Base-by-base conservation (phyloP, 2,329 filamentous ascomycete genomes). In the Whalleya microplaca region DNA sequence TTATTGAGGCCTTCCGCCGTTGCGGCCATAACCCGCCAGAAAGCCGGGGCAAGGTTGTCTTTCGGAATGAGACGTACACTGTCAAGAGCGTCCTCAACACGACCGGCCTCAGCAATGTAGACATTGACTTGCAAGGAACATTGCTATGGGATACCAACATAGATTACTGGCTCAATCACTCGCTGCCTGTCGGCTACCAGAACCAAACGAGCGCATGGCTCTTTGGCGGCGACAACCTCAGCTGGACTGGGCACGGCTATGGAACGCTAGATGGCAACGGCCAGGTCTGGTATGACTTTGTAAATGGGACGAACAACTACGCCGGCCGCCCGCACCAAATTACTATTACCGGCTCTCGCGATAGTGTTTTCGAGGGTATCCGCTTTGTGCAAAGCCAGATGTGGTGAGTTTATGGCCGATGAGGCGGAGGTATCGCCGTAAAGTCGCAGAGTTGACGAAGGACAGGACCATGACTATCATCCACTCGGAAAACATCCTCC, bases 201-300 rank as follows among this genome's bases (percentile, higher is more conserved):
- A 83, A 84, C 59, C 81, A 83, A 58, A 79, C 76, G 14, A 80
- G 79, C 0, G 81, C 80, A 1, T 84, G 80, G 78, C 70, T 79
- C 50, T 76, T 85, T 59, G 82, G 83, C 16, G 84, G 84, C 4
- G 70, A 79, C 12, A 76, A 78, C 29, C 71, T 87, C 21, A 67
- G 71, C 9, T 76, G 81, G 58, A 72, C 80, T 32, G 83, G 82
- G 9, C 70, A 79, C 61, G 79, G 79, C 12, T 68, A 70, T 19
- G 84, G 84, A 3, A 84, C 79, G 2, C 70, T 86, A 14, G 76
- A 86, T 64, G 84, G 84, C 9, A 86, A 86, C 63, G 84, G 84
- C 1, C 80, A 85, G 63, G 75, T 77, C 2, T 87, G 84, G 84
- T 86, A 86, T 63, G 75, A 82, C 57, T 81, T 77, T 67, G 75